A percentile compares a stretch with the other conserved stretches of the same genome.
Evolutionary conservation across 2,329 filamentous ascomycete species (phyloP).

Genomic region (Xylariaceae sp.): DNA sequence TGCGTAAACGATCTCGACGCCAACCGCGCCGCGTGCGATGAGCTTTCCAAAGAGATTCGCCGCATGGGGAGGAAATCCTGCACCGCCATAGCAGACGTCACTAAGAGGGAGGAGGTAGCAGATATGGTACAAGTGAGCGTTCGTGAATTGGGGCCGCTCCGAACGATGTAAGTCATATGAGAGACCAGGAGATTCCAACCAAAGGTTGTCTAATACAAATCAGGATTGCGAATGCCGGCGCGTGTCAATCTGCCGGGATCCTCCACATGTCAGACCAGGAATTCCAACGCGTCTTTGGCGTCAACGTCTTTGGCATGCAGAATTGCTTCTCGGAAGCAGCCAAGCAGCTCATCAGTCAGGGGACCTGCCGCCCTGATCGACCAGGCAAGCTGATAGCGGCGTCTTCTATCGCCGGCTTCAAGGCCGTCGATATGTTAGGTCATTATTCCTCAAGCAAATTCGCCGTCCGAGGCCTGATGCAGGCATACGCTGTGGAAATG

Average conservation of each 20-base stretch:
- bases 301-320: slow-evolving; percentile 63
- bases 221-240: slow-evolving; percentile 59
- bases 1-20: slow-evolving; percentile 59
- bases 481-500: slow-evolving; percentile 63
- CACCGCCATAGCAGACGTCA: slow-evolving; percentile 57
- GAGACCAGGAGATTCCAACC: too few relatives aligned
- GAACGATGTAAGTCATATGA: slow-evolving; percentile 37
- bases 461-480: slow-evolving; percentile 62
- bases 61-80: slow-evolving; percentile 49
- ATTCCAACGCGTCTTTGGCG: slow-evolving; percentile 55
- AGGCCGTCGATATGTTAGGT: slow-evolving; percentile 53
- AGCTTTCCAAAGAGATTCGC: slow-evolving; percentile 51
- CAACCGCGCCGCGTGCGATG: slow-evolving; percentile 49
- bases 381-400: slow-evolving; percentile 49
- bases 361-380: slow-evolving; percentile 36
- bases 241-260: slow-evolving; percentile 52
- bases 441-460: slow-evolving; percentile 64
- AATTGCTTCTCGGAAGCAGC: slow-evolving; percentile 62
- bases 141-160: slow-evolving; percentile 47
- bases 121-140: slow-evolving; percentile 49
- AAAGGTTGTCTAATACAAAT: neutral
- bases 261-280: slow-evolving; percentile 56
- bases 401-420: slow-evolving; percentile 55
- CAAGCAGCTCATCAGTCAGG: slow-evolving; percentile 61
- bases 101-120: slow-evolving; percentile 48